A percentile compares a stretch with the other conserved stretches of the same genome.
Conservation (phyloP, 371 early-diverging fungal genomes). For the Rhizomucor miehei region DNA sequence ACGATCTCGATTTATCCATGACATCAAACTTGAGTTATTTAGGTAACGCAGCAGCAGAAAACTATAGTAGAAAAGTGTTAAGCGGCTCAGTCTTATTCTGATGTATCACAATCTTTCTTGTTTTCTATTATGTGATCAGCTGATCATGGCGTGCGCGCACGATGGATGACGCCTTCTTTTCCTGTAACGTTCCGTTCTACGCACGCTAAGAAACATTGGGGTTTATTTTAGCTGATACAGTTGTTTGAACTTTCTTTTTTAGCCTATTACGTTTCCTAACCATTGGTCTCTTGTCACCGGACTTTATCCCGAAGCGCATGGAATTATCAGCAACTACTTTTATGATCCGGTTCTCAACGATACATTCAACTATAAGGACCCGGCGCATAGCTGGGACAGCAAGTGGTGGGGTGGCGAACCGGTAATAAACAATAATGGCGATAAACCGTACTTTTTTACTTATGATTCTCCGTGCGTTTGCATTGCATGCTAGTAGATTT, state of each 20-base stretch:
- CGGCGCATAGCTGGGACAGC: conserved; percentile 53
- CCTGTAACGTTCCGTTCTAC: conserved; percentile 43
- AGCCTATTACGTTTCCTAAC: conserved; percentile 91
- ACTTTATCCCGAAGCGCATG: conserved; percentile 87
- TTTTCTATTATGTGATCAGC: no score
- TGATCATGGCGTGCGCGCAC: conserved; percentile 50
- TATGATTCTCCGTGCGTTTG: neutral
- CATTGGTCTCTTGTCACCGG: conserved; percentile 94
- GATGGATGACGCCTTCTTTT: conserved; percentile 76
- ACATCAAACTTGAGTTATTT: conserved; percentile 70
- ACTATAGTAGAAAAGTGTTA: neutral
- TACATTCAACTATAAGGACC: conserved; percentile 77
- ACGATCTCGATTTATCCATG: conserved; percentile 73
- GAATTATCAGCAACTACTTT: conserved; percentile 90
- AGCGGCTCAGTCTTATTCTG: neutral
- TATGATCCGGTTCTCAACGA: conserved; percentile 74
- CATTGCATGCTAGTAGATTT: conserved; percentile 58
- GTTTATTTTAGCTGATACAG: neutral
- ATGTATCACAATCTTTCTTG: no score
- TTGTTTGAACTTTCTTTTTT: neutral
- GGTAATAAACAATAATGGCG: conserved; percentile 28
- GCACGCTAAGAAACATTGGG: neutral
- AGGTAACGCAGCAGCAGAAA: conserved; percentile 48
- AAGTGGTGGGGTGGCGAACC: conserved; percentile 96
- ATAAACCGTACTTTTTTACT: neutral